These are phyloP conservation scores for Phytophthora uliginosa DNA, from an alignment of 352 stramenopile species.

Conservation along the genomic window DNA sequence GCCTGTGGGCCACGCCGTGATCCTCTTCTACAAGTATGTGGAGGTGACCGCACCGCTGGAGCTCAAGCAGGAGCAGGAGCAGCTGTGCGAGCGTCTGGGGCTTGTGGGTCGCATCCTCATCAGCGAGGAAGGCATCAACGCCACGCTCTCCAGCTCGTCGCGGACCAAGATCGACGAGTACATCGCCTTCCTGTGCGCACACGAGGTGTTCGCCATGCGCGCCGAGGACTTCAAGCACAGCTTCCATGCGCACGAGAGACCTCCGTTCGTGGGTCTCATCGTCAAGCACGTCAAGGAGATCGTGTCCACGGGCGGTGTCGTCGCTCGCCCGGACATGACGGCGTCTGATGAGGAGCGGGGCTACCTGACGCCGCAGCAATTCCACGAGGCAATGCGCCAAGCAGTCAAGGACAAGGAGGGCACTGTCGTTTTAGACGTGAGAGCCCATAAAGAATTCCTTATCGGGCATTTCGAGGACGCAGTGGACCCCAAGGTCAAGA, in stretches of 20 bases:
- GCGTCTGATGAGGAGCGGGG: slow-evolving; percentile 66
- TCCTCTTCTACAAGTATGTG: slow-evolving; percentile 88
- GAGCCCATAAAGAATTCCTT: slow-evolving; percentile 71
- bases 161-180: slow-evolving; percentile 69
- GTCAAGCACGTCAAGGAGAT: slow-evolving; percentile 88
- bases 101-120: slow-evolving; percentile 82
- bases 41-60: slow-evolving; percentile 49
- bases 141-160: slow-evolving; percentile 69
- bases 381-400: slow-evolving; percentile 70
- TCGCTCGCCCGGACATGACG: slow-evolving; percentile 63
- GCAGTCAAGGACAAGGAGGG: slow-evolving; percentile 53
- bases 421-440: slow-evolving; percentile 70
- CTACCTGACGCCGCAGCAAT: slow-evolving; percentile 83
- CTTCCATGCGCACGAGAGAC: slow-evolving; percentile 41
- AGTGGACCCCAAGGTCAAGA: slow-evolving; percentile 75
- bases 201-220: slow-evolving; percentile 64
- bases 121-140: slow-evolving; percentile 88
- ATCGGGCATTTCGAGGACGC: slow-evolving; percentile 82
- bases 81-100: slow-evolving; percentile 59
- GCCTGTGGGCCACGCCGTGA: slow-evolving; percentile 49
- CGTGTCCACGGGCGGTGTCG: slow-evolving; percentile 66
- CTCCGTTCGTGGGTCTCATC: slow-evolving; percentile 72
- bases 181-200: slow-evolving; percentile 59
- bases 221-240: slow-evolving; percentile 85
- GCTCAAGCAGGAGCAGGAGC: slow-evolving; percentile 58